A percentile compares a stretch with the other conserved stretches of the same genome.
These are phyloP conservation scores for Saccharomyces hybrid DNA, from an alignment of 1,139 yeast species.

Conservation along the genomic window DNA sequence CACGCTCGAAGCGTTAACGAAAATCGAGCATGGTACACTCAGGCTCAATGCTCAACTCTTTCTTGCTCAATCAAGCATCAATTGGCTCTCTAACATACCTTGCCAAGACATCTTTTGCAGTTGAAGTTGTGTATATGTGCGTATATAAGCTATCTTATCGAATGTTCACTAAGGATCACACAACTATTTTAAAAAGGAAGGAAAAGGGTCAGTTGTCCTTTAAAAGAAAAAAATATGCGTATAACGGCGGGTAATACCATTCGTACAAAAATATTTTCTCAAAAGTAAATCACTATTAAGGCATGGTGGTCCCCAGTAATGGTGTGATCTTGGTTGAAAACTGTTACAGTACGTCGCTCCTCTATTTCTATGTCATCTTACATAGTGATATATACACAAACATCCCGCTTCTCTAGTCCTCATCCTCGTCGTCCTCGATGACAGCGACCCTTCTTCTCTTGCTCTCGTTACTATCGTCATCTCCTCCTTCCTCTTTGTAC, in stretches of 20 bases:
- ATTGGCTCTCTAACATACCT: slow-evolving; percentile 30
- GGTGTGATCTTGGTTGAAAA: background rate
- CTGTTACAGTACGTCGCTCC: background rate
- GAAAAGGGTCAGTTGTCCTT: background rate
- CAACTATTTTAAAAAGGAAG: background rate
- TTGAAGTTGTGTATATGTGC: background rate
- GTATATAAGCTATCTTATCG: background rate
- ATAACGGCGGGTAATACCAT: background rate
- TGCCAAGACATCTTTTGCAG: slow-evolving; percentile 36
- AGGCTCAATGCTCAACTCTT: background rate
- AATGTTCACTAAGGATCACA: background rate
- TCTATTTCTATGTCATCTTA: background rate
- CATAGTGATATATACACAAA: slow-evolving; percentile 24
- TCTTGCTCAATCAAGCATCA: background rate
- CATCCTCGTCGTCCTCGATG: slow-evolving; percentile 58
- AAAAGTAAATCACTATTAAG: background rate
- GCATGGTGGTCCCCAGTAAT: background rate
- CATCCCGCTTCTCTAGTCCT: slow-evolving; percentile 15
- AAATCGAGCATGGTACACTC: background rate
- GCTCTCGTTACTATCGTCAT: slow-evolving; percentile 24
- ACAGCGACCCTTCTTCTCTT: slow-evolving; percentile 46
- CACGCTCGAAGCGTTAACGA: background rate
- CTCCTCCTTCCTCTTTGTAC: slow-evolving; percentile 33
- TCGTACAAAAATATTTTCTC: background rate
- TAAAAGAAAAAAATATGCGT: background rate